These are phyloP conservation scores for Rosa rugosa DNA, from an alignment of 306 rosid genomes.

Conservation along the genomic window DNA sequence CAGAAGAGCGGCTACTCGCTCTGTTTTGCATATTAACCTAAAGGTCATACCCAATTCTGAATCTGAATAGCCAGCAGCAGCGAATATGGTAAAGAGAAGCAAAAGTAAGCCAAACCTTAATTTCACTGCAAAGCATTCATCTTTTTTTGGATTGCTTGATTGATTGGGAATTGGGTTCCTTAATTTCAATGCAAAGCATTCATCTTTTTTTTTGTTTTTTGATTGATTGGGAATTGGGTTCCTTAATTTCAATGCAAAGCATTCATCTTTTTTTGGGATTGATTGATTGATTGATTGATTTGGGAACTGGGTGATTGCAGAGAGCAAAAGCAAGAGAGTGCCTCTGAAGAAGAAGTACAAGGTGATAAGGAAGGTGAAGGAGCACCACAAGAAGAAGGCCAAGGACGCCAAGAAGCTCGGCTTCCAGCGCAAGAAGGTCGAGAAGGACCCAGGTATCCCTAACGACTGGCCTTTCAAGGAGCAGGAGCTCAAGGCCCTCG, in stretches of 20 bases:
- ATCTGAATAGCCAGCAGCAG: neutral
- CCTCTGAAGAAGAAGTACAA: slow-evolving; percentile 82
- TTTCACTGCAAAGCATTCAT: neutral
- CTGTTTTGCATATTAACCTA: neutral
- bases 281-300: neutral
- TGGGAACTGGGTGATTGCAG: slow-evolving; percentile 32
- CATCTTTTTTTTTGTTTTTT: neutral
- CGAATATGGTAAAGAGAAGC: slow-evolving; percentile 81
- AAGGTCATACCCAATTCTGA: neutral
- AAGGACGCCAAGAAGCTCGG: slow-evolving; percentile 89
- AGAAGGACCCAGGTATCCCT: slow-evolving; percentile 98
- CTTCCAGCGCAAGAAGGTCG: slow-evolving; percentile 61
- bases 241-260: neutral
- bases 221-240: neutral
- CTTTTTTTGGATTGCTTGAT: neutral
- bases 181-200: neutral
- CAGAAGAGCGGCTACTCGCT: slow-evolving; percentile 2
- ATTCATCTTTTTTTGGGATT: neutral
- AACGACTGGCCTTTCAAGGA: slow-evolving; percentile 99
- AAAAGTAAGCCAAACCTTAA: slow-evolving; percentile 51
- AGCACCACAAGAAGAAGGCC: slow-evolving; percentile 80
- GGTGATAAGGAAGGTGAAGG: slow-evolving; percentile 78
- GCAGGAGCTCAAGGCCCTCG: slow-evolving; percentile 89
- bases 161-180: neutral
- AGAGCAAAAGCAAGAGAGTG: slow-evolving; percentile 96